Percentiles rank a stretch among this genome's conserved stretches.
Evolutionary conservation across 225 moss, liverwort and hornwort species (phyloP).

Genomic region (Antitrichia curtipendula): DNA sequence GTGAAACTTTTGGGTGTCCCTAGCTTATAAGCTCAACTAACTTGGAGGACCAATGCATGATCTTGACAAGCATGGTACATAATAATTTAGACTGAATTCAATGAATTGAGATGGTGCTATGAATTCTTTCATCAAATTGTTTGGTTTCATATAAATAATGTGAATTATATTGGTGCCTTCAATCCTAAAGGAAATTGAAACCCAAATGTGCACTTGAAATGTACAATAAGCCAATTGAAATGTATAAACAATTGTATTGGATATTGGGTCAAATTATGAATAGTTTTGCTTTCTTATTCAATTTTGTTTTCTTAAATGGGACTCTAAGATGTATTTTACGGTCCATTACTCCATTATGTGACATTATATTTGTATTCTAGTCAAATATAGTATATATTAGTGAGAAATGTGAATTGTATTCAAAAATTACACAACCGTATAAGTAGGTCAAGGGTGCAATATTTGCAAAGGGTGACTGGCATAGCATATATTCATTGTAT

Average conservation of each 20-base stretch:
- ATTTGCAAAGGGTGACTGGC: too few relatives aligned
- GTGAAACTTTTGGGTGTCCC: not conserved
- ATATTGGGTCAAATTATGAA: not conserved
- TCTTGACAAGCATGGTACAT: not conserved
- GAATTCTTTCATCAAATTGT: not conserved
- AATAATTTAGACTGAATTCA: not conserved
- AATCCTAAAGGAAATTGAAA: not conserved
- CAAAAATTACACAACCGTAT: too few relatives aligned
- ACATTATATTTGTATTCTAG: too few relatives aligned
- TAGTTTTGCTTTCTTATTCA: not conserved
- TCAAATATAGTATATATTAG: too few relatives aligned
- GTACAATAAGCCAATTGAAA: fast-evolving
- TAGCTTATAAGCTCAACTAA: not conserved
- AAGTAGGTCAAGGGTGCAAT: too few relatives aligned
- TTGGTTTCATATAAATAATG: not conserved
- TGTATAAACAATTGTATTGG: not conserved
- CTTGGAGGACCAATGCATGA: not conserved
- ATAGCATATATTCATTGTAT: too few relatives aligned
- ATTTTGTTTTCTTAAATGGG: too few relatives aligned
- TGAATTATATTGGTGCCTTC: too few relatives aligned
- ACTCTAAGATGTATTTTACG: too few relatives aligned
- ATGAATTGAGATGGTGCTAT: not conserved
- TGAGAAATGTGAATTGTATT: too few relatives aligned
- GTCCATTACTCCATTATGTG: too few relatives aligned
- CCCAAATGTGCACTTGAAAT: not conserved